Base-by-base conservation (phyloP, 106 monocot genomes). In the Allium cepa region DNA sequence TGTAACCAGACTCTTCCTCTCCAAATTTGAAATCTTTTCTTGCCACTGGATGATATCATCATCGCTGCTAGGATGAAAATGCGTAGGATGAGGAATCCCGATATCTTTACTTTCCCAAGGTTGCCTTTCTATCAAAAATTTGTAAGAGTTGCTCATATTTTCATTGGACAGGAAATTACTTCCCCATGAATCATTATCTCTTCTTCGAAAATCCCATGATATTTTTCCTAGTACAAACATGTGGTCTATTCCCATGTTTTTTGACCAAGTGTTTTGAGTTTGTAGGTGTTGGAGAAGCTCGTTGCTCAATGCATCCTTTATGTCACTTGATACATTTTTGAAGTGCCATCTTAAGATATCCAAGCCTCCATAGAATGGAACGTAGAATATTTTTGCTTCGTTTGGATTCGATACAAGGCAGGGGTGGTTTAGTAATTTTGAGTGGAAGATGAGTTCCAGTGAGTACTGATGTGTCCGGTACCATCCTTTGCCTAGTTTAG, bases 401-500 rank as follows among this genome's bases (percentile, higher is more conserved):
- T 26, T 60, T 7, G 60, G 70, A 73, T 79, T 60, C 59, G 50
- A 49, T 3, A 79, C 76, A 9, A 81, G 62, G 70, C 85, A 81
- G 0, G 62, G 78, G 59, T 85, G 85, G 8, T 71, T 79, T 4
- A 76, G 49, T 46, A 74, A 15, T 10, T 75, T 18, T 3, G 53
- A 26, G 76, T 86, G 86, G 73, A 86, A 82, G 58, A 86, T 82
- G 56, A 78, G 82, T 70, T 86, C 86, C 27, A 86, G 86, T 10
- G 76, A 79, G 76, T 86, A 86, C 76, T 86, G 86, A 47, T 86
- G 82, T 7, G 81, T 86, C 3, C 67, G 57, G 71, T 79, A 57
- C 81, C 81, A 86, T 1, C 82, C 73, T 11, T 49, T 49, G 9
- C 86, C 86, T 0, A 86, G 67, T 3, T 48, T 9, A 1, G 73